Evolutionary conservation across 169 alveolate genomes (phyloP), one percentile per base, ranked within the genome.

Genomic region (Theileria sp.): DNA sequence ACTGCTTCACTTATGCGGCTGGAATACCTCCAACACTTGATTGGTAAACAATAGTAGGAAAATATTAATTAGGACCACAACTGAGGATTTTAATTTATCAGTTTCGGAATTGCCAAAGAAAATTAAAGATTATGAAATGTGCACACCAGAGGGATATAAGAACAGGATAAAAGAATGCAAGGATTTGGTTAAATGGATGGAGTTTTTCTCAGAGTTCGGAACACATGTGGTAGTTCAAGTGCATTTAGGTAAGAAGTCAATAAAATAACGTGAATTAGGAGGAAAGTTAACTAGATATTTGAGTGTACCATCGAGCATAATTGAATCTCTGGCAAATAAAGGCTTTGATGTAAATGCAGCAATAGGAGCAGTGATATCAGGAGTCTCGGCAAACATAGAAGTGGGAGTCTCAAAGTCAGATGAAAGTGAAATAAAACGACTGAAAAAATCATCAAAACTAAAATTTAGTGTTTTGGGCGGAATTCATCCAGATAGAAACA

Each of bases 1-100:
- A 83, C 82, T 83, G 89, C 26, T 83, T 83, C 61, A 83, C 89
- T 9, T 83, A 83, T 28, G 89, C 89, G n/a, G 89, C 89, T 3
- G 89, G 89, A 26, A 83, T 83, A 77, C 89, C 89, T 13, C 89
- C 89, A n/a, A 74, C 80, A 34, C 73, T 83, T 38, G 72, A 83
- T 25, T 83, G 89, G 89, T 83, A 30, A 17, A 69, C 1, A 21
- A 25, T 15, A 49, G 0, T 25, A 3, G 15, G 36, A 60, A 25
- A 72, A 0, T 28, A 6, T 3, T 15, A 21, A 54, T 5, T 28
- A 83, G 91, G 91, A 49, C 30, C 17, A 79, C 87, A 17, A 79
- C 87, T 0, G 85, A 79, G 21, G 91, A 79, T 21, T 85, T 85
- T 44, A 36, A 13, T 21, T 25, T 10, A 25, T 86, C 68, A n/a